Evolutionary conservation across 768 basidiomycete genomes (phyloP).

Genomic region (Trametes meyenii): DNA sequence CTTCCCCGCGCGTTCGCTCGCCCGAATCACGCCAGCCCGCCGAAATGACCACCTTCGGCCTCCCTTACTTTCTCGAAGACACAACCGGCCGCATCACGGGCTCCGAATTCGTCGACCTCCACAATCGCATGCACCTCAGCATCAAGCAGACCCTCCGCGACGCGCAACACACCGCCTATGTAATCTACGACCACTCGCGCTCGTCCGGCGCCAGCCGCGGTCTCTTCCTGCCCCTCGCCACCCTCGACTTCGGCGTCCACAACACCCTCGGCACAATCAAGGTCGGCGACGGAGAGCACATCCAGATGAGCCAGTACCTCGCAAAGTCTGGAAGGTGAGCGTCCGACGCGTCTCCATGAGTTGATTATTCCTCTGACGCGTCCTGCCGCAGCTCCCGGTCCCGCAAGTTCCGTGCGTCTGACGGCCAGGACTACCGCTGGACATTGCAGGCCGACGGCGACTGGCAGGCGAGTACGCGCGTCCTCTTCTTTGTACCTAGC

Average conservation of each 20-base stretch:
- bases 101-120: slow-evolving; percentile 63
- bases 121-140: slow-evolving; percentile 57
- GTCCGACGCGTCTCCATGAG: background rate
- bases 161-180: slow-evolving; percentile 48
- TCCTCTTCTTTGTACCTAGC: background rate
- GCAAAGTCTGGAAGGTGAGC: slow-evolving; percentile 45
- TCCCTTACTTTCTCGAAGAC: slow-evolving; percentile 69
- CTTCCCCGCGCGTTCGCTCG: background rate
- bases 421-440: slow-evolving; percentile 67
- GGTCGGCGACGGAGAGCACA: slow-evolving; percentile 39
- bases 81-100: slow-evolving; percentile 54
- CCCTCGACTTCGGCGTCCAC: slow-evolving; percentile 51
- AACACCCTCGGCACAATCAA: slow-evolving; percentile 56
- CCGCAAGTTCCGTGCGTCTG: slow-evolving; percentile 59
- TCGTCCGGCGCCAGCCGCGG: slow-evolving; percentile 30
- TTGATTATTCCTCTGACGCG: slow-evolving; percentile 3
- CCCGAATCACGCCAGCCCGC: background rate
- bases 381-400: slow-evolving; percentile 40
- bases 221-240: slow-evolving; percentile 42
- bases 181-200: slow-evolving; percentile 49
- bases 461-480: slow-evolving; percentile 56
- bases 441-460: slow-evolving; percentile 56
- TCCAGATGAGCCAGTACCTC: slow-evolving; percentile 59
- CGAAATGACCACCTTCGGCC: slow-evolving; percentile 44
- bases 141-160: slow-evolving; percentile 52